phyloP scores from a whole-genome alignment of 805 yeast genomes.

The Pichia nakasei region DNA sequence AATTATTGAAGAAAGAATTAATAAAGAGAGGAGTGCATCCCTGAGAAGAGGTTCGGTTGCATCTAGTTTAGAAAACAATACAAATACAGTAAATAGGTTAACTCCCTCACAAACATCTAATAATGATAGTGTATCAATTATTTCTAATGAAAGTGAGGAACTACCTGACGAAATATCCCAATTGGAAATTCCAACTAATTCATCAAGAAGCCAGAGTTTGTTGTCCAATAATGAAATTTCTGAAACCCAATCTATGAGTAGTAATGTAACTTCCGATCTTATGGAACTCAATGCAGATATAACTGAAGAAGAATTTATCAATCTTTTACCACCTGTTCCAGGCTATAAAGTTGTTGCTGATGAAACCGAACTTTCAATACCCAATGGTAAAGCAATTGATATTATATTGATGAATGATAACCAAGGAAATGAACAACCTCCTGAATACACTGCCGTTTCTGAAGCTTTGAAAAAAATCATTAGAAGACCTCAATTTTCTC shows the following conservation, averaged over 20 bases:
- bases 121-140: not conserved
- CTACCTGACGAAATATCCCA: constrained; percentile 4
- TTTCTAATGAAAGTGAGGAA: not conserved
- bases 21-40: not conserved
- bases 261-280: constrained; percentile 1
- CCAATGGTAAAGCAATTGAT: constrained; percentile 21
- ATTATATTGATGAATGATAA: constrained; percentile 19
- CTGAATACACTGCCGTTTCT: constrained; percentile 28
- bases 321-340: constrained; percentile 25
- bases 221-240: not conserved
- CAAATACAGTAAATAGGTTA: not conserved
- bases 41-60: not conserved
- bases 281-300: constrained; percentile 1
- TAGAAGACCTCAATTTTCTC: constrained; percentile 21
- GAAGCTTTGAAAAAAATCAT: constrained; percentile 16
- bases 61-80: not conserved
- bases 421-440: constrained; percentile 27
- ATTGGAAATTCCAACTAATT: constrained; percentile 6
- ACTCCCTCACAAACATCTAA: not conserved
- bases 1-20: constrained; percentile 5
- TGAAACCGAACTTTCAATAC: constrained; percentile 21
- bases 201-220: constrained; percentile 1
- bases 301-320: constrained; percentile 17
- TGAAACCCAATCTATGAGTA: not conserved
- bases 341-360: constrained; percentile 20